These are phyloP conservation scores for Phaffia australis DNA, from an alignment of 768 basidiomycete species.

Conservation along the genomic window DNA sequence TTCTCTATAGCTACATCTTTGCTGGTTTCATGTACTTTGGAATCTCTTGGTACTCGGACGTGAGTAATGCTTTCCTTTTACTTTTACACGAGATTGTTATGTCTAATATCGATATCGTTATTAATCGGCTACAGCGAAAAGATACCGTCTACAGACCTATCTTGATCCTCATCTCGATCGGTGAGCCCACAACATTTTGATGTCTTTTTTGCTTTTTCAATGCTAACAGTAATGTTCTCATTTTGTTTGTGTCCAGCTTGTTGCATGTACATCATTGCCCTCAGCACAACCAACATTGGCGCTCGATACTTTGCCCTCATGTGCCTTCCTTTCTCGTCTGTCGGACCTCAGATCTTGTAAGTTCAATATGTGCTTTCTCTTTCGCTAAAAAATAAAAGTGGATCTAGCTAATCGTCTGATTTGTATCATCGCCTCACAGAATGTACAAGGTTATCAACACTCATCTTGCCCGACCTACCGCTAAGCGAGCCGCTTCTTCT, in stretches of 20 bases:
- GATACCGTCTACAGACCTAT: conserved; percentile 30
- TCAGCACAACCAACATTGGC: conserved; percentile 29
- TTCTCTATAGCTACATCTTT: conserved; percentile 15
- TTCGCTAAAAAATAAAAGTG: neutral
- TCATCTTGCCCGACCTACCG: conserved; percentile 32
- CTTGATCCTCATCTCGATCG: conserved; percentile 26
- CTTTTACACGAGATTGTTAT: neutral
- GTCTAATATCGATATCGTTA: neutral
- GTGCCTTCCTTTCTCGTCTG: conserved; percentile 28
- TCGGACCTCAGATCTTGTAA: conserved; percentile 31
- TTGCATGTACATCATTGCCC: conserved; percentile 31
- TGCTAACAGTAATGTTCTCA: neutral
- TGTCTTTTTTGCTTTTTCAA: neutral
- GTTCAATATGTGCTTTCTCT: neutral
- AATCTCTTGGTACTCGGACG: conserved; percentile 27
- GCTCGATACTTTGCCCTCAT: conserved; percentile 32
- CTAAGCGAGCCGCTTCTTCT: conserved; percentile 34
- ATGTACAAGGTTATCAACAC: conserved; percentile 34
- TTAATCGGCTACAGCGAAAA: conserved; percentile 10
- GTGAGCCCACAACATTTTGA: neutral
- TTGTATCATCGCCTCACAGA: neutral
- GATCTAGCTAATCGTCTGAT: neutral
- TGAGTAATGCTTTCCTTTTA: conserved; percentile 7
- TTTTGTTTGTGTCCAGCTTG: conserved; percentile 1
- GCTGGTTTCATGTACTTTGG: conserved; percentile 29